These are phyloP conservation scores for Tolypocladium ovalisporum DNA, from an alignment of 2,329 filamentous ascomycete genomes.

Conservation along the genomic window DNA sequence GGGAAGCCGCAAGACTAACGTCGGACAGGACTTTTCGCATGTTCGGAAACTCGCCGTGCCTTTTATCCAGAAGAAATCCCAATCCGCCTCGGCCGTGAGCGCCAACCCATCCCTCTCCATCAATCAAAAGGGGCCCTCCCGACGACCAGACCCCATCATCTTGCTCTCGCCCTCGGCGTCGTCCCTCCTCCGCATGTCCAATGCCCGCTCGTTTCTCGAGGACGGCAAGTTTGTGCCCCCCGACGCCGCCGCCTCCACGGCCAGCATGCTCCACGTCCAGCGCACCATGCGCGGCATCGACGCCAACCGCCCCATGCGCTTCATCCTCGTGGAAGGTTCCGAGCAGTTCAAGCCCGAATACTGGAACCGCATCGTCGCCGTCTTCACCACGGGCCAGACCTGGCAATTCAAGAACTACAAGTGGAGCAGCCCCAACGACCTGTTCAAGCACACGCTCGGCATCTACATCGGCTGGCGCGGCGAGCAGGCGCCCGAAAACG, in stretches of 20 bases:
- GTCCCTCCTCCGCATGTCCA: conserved; percentile 86
- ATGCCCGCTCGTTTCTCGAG: conserved; percentile 90
- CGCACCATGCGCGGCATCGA: conserved; percentile 65
- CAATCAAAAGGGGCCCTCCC: conserved; percentile 39
- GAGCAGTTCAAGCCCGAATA: conserved; percentile 97
- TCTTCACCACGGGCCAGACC: conserved; percentile 93
- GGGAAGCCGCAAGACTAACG: conserved; percentile 3
- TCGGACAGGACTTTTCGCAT: conserved; percentile 74
- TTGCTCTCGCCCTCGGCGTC: conserved; percentile 93
- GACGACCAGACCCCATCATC: conserved; percentile 75
- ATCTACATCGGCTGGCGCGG: conserved; percentile 88
- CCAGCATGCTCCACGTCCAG: conserved; percentile 77
- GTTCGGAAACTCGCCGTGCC: conserved; percentile 75
- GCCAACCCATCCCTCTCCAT: conserved; percentile 37
- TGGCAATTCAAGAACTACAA: conserved; percentile 99
- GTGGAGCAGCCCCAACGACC: conserved; percentile 77
- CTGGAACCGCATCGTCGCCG: conserved; percentile 88
- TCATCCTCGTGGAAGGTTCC: conserved; percentile 88
- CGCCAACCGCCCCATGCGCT: conserved; percentile 64
- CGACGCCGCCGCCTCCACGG: conserved; percentile 54
- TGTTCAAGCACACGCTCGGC: conserved; percentile 82
- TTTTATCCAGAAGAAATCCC: conserved; percentile 57
- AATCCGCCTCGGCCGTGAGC: conserved; percentile 26
- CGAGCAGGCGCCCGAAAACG: conserved; percentile 65
- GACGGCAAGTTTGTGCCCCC: conserved; percentile 71